Evolutionary conservation across 495 filamentous ascomycete genomes (phyloP).

Genomic region (Penicillium cinerascens): DNA sequence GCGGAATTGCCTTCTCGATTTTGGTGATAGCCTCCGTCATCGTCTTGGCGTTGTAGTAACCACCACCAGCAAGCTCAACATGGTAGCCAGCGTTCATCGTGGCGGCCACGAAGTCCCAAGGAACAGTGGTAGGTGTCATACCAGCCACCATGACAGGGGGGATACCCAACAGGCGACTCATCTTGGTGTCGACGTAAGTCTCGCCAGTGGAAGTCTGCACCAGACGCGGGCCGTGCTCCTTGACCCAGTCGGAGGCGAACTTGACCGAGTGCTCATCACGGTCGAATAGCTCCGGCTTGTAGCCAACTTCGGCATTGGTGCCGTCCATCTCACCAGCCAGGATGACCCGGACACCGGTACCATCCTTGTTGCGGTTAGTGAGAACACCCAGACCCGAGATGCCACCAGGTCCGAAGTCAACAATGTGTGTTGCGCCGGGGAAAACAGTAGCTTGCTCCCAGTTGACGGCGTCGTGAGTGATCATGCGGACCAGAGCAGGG

Average conservation of each 20-base stretch:
- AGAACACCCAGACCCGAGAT: slow-evolving; percentile 95
- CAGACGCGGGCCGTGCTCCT: slow-evolving; percentile 85
- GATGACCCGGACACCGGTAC: slow-evolving; percentile 92
- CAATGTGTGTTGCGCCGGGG: slow-evolving; percentile 81
- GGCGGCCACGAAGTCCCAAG: slow-evolving; percentile 94
- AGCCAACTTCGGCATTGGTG: slow-evolving; percentile 84
- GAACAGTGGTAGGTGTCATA: slow-evolving; percentile 92
- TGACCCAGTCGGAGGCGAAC: slow-evolving; percentile 97
- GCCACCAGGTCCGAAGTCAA: slow-evolving; percentile 95
- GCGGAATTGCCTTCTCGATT: slow-evolving; percentile 82
- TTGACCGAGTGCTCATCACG: slow-evolving; percentile 91
- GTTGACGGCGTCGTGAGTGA: slow-evolving; percentile 85
- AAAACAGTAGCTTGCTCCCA: slow-evolving; percentile 94
- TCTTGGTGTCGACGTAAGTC: slow-evolving; percentile 95
- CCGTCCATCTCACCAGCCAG: slow-evolving; percentile 88
- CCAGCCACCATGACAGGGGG: slow-evolving; percentile 91
- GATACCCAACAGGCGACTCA: slow-evolving; percentile 86
- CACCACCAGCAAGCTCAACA: slow-evolving; percentile 85
- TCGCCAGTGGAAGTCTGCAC: slow-evolving; percentile 81
- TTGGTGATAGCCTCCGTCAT: slow-evolving; percentile 88
- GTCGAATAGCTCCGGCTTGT: slow-evolving; percentile 96
- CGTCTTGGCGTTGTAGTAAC: slow-evolving; percentile 86
- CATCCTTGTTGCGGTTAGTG: slow-evolving; percentile 97
- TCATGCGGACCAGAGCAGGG: slow-evolving; percentile 81
- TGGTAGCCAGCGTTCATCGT: slow-evolving; percentile 95